Conservation (phyloP, 2,329 filamentous ascomycete species). For the Xylariaceae sp. region DNA sequence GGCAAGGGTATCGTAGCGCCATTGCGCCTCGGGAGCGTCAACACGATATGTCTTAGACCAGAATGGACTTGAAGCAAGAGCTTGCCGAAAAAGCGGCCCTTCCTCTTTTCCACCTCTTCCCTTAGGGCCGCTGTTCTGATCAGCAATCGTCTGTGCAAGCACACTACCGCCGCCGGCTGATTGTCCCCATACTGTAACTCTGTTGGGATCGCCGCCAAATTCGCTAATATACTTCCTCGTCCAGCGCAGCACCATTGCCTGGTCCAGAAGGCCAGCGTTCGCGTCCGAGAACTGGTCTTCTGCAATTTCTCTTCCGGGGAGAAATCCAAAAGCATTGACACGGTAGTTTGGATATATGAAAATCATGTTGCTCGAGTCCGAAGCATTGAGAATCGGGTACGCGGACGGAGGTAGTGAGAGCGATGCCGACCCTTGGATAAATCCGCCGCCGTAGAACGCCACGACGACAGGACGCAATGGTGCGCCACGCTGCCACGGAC, state of each 20-base stretch:
- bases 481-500: constrained; percentile 56
- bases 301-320: constrained; percentile 47
- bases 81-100: constrained; percentile 54
- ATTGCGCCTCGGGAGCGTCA: constrained; percentile 57
- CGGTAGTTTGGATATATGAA: constrained; percentile 58
- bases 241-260: constrained; percentile 56
- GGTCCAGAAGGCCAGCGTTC: constrained; percentile 59
- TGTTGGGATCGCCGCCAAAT: constrained; percentile 56
- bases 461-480: constrained; percentile 62
- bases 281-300: constrained; percentile 47
- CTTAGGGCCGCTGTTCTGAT: constrained; percentile 34
- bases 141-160: constrained; percentile 57
- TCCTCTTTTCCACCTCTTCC: constrained; percentile 39
- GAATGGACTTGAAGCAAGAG: constrained; percentile 57
- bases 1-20: constrained; percentile 54
- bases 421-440: constrained; percentile 61
- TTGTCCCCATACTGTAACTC: constrained; percentile 61
- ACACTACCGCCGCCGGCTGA: constrained; percentile 60
- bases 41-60: constrained; percentile 65
- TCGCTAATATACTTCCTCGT: constrained; percentile 51
- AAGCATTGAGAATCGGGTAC: constrained; percentile 64
- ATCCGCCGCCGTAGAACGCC: constrained; percentile 66
- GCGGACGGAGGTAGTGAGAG: constrained; percentile 61
- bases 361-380: constrained; percentile 54
- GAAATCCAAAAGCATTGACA: constrained; percentile 62